Evolutionary conservation across 306 rosid species (phyloP).

Genomic region (Lablab purpureus): DNA sequence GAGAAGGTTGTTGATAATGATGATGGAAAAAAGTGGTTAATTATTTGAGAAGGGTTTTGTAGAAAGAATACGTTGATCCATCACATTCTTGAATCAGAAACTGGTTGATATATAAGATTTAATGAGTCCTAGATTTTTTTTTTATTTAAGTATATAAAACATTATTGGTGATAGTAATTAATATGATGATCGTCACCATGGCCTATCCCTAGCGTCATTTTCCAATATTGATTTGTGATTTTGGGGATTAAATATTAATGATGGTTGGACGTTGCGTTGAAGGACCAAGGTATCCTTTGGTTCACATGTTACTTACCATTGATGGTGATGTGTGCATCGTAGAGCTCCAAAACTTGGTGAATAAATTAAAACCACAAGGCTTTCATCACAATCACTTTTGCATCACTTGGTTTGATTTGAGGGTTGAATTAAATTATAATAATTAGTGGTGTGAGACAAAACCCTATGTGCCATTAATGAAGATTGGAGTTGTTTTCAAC

Average conservation of each 20-base stretch:
- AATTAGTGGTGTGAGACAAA: slow-evolving; percentile 33
- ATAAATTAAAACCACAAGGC: slow-evolving; percentile 22
- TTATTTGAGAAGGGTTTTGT: background rate
- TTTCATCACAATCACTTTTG: slow-evolving; percentile 37
- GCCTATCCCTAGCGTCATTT: slow-evolving; percentile 6
- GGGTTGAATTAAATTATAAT: slow-evolving; percentile 11
- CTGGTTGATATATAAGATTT: background rate
- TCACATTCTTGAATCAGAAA: slow-evolving; percentile 12
- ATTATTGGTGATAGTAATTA: background rate
- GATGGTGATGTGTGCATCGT: slow-evolving; percentile 30
- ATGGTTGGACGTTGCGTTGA: slow-evolving; percentile 36
- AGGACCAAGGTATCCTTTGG: slow-evolving; percentile 30
- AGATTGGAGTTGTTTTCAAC: background rate
- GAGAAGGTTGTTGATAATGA: no score
- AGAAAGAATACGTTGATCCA: slow-evolving; percentile 31
- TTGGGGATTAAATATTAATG: slow-evolving; percentile 8
- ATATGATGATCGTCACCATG: background rate
- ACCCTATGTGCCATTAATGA: background rate
- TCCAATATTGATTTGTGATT: slow-evolving; percentile 9
- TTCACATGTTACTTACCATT: slow-evolving; percentile 48
- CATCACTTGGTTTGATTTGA: slow-evolving; percentile 21
- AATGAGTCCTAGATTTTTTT: background rate
- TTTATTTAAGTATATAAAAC: background rate
- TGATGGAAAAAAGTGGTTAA: background rate
- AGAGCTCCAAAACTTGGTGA: slow-evolving; percentile 32